A percentile compares a stretch with the other conserved stretches of the same genome.
Evolutionary conservation across 768 basidiomycete genomes (phyloP).

Genomic region (Kwoniella dendrophila): DNA sequence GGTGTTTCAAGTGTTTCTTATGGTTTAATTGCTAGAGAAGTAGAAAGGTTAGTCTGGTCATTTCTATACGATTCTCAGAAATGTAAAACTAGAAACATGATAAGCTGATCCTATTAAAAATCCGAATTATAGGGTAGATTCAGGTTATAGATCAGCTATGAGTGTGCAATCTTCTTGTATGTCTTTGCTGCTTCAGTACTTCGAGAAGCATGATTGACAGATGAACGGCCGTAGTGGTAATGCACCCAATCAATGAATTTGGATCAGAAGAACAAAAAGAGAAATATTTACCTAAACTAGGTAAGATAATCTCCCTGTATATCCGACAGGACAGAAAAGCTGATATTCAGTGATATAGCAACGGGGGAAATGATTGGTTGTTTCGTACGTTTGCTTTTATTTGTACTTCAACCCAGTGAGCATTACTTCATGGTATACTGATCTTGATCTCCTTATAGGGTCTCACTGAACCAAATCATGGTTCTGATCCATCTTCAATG

Average conservation of each 20-base stretch:
- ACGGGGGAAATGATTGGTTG: slow-evolving; percentile 86
- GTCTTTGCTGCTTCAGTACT: too few species aligned
- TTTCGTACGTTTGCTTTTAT: slow-evolving; percentile 67
- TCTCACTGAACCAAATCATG: slow-evolving; percentile 93
- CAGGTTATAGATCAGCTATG: slow-evolving; percentile 90
- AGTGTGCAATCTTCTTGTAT: slow-evolving; percentile 82
- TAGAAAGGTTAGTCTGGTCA: slow-evolving; percentile 73
- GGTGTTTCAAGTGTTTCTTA: slow-evolving; percentile 90
- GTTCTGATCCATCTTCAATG: slow-evolving; percentile 98
- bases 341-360: slow-evolving; percentile 59
- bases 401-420: background rate
- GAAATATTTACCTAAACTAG: slow-evolving; percentile 81
- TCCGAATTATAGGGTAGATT: slow-evolving; percentile 71
- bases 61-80: too few species aligned
- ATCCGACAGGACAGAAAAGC: background rate
- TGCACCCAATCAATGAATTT: slow-evolving; percentile 76
- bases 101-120: background rate
- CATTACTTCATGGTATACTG: background rate
- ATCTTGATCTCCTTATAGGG: slow-evolving; percentile 62
- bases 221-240: slow-evolving; percentile 65
- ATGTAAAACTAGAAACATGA: too few species aligned
- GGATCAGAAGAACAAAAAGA: slow-evolving; percentile 88
- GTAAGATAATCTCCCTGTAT: slow-evolving; percentile 55
- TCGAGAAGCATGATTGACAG: slow-evolving; percentile 3
- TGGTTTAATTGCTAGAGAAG: slow-evolving; percentile 88